Base-by-base conservation (phyloP, 2,329 filamentous ascomycete genomes). In the Xylariomycetidae sp. region DNA sequence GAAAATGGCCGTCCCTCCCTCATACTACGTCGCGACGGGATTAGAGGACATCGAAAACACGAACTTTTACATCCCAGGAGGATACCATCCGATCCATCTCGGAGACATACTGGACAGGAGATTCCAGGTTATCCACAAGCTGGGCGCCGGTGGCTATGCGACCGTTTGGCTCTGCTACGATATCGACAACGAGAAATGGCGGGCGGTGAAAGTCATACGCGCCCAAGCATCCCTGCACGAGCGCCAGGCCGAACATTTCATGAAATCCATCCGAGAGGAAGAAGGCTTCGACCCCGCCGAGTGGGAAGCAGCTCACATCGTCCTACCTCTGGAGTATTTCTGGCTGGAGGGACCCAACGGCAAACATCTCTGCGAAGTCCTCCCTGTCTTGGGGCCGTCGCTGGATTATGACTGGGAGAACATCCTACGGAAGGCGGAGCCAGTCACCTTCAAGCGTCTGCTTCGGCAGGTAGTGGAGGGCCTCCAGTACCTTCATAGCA, bases 141-240 rank as follows among this genome's bases (percentile, higher is more conserved):
- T 46, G 8, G 44, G 44, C 2, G 24, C 30, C 10, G 43, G 40
- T 6, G 38, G 38, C 4, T 34, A 31, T 10, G 40, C 42, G 3
- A 47, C 37, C 6, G 40, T 39, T 4, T 47, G 44, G 44, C 35
- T 46, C 18, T 43, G 42, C 24, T 42, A 36, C 12, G 42, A 47
- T 9, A 19, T 25, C 9, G 10, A 30, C 16, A 17, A 6, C 1
- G 25, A 38, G 20, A 41, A 35, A 35, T 48, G 39, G 41, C 30
- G 32, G 4, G 45, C 43, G 7, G 17, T 46, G 10, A 42, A 46
- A 25, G 31, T 44, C 10, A 37, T 39, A 10, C 20, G 29, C 1
- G 35, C 43, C 2, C 23, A 19, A 7, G 16, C 25, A 7, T 46
- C 45, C 8, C 13, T 15, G 2, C 10, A 15, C 1, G 29, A 44